phyloP scores from a whole-genome alignment of 140 eudicot genomes.

The Anethum foeniculum region DNA sequence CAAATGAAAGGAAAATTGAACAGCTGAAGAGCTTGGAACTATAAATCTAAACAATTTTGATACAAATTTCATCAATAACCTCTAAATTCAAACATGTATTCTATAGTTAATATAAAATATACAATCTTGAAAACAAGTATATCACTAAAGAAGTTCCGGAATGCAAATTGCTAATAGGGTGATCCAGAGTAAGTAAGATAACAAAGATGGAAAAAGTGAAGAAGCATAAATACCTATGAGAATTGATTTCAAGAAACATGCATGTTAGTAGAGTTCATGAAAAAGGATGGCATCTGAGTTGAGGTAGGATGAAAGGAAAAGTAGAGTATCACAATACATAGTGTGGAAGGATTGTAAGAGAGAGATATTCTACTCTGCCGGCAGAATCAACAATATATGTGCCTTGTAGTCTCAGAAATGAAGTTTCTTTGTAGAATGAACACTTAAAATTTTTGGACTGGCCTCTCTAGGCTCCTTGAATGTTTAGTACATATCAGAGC shows the following conservation, averaged over 20 bases:
- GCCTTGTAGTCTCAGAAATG: conserved; percentile 2
- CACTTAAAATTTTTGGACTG: not conserved
- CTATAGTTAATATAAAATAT: not conserved
- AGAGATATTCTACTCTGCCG: not conserved
- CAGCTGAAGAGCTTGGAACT: not conserved
- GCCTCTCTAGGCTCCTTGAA: not conserved
- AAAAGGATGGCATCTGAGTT: not conserved
- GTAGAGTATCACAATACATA: not conserved
- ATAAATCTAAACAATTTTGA: not conserved
- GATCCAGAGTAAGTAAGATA: not conserved
- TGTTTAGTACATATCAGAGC: not conserved
- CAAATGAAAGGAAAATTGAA: not conserved
- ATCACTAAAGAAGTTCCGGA: not conserved
- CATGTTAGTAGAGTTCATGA: not conserved
- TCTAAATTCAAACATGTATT: not conserved
- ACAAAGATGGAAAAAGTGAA: not conserved
- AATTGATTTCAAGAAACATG: not conserved
- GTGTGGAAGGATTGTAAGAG: not conserved
- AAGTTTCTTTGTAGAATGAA: not conserved
- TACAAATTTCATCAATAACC: not conserved
- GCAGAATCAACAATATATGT: not conserved
- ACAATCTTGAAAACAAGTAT: not conserved
- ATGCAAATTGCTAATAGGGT: not conserved
- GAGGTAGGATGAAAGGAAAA: not conserved
- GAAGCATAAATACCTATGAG: not conserved